Evolutionary conservation across 2,329 filamentous ascomycete species (phyloP).

Genomic region (Ascochyta fabae): DNA sequence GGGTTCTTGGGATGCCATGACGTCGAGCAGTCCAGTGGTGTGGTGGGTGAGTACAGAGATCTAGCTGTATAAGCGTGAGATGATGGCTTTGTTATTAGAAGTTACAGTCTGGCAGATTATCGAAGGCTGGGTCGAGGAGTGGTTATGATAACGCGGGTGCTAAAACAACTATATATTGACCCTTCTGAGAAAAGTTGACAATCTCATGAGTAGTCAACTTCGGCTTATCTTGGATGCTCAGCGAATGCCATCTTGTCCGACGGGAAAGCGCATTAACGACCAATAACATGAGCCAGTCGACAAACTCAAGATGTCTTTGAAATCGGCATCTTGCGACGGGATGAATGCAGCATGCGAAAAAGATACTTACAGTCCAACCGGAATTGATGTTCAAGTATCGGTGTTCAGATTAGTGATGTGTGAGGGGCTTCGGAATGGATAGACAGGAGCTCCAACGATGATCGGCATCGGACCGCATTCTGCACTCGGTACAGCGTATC

Average conservation of each 20-base stretch:
- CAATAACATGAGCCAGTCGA: background rate
- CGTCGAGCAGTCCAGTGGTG: background rate
- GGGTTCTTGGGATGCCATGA: slow-evolving; percentile 21
- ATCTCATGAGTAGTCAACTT: background rate
- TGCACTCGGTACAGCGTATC: background rate
- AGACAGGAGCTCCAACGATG: background rate
- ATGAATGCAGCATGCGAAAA: background rate
- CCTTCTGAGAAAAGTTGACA: background rate
- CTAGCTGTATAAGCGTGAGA: too few species aligned
- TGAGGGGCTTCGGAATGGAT: slow-evolving; percentile 1
- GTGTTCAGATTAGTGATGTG: slow-evolving; percentile 2
- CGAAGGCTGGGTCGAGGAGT: background rate
- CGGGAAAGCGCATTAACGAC: slow-evolving; percentile 3
- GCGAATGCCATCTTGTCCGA: slow-evolving; percentile 11
- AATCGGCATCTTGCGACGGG: too few species aligned
- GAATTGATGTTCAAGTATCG: slow-evolving; percentile 4
- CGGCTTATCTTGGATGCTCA: slow-evolving; percentile 1
- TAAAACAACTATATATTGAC: background rate
- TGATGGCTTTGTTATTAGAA: too few species aligned
- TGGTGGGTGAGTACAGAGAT: too few species aligned
- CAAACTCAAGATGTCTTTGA: too few species aligned
- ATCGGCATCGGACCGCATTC: slow-evolving; percentile 14
- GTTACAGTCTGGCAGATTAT: too few species aligned
- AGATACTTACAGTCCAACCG: slow-evolving; percentile 1
- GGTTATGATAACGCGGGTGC: background rate